Percentiles rank a stretch among this genome's conserved stretches.
These are phyloP conservation scores for Endothia cerciana DNA, from an alignment of 2,329 filamentous ascomycete species.

Conservation along the genomic window DNA sequence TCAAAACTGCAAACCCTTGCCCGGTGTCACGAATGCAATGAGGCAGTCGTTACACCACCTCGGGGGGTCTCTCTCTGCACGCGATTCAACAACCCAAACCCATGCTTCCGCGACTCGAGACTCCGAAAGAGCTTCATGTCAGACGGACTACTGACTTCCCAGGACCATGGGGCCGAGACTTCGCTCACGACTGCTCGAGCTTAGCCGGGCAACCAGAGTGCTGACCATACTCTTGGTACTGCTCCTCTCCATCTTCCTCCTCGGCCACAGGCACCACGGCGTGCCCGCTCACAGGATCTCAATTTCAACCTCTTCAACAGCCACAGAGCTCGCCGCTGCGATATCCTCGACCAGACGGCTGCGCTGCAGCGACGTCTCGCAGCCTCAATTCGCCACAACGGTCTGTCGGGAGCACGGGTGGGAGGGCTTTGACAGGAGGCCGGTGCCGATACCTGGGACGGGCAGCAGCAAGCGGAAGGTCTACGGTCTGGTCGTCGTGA, in stretches of 20 bases:
- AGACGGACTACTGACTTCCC: neutral
- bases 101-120: neutral
- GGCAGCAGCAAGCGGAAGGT: slow-evolving; percentile 48
- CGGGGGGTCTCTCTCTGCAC: neutral
- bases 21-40: neutral
- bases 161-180: neutral
- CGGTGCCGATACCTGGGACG: slow-evolving; percentile 9
- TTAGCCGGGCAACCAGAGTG: neutral
- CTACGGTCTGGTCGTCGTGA: slow-evolving; percentile 66
- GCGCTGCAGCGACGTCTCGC: slow-evolving; percentile 1
- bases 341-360: slow-evolving; percentile 9
- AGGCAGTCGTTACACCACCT: neutral
- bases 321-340: slow-evolving; percentile 8
- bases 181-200: neutral
- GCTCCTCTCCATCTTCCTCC: neutral
- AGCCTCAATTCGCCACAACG: slow-evolving; percentile 21
- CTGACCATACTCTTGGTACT: neutral
- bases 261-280: neutral
- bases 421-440: slow-evolving; percentile 37
- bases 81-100: neutral
- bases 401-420: slow-evolving; percentile 46
- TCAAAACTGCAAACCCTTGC: neutral
- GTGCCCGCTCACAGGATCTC: neutral
- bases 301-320: neutral
- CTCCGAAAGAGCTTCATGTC: neutral